A percentile compares a stretch with the other conserved stretches of the same genome.
Conservation (phyloP, 257 asterid genomes). For the Solanum sejunctum region DNA sequence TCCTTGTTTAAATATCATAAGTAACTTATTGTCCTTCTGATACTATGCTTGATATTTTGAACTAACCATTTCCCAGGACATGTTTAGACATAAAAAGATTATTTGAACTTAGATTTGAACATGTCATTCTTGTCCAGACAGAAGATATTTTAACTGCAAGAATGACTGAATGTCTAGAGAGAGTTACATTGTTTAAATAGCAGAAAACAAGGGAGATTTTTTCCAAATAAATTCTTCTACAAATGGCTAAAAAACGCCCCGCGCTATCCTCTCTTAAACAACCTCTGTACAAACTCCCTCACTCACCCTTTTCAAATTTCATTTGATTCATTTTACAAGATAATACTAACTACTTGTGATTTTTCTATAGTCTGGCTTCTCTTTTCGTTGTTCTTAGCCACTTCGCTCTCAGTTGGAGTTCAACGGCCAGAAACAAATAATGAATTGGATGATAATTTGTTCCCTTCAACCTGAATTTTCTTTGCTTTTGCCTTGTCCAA, state of each 20-base stretch:
- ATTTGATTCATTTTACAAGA: constrained; percentile 11
- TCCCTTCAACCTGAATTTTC: constrained; percentile 44
- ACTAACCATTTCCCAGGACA: neutral
- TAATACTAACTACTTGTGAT: constrained; percentile 2
- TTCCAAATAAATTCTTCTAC: constrained; percentile 21
- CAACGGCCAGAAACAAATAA: constrained; percentile 64
- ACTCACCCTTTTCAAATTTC: constrained; percentile 9
- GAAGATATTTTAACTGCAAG: neutral
- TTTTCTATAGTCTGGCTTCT: constrained; percentile 1
- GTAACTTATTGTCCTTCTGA: neutral
- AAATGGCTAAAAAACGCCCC: constrained; percentile 14
- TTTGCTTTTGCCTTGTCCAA: constrained; percentile 69
- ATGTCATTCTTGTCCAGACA: neutral
- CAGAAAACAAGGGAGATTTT: constrained; percentile 1
- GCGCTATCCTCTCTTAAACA: constrained; percentile 1
- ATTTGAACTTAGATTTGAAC: too few relatives aligned
- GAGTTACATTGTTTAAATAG: constrained; percentile 6
- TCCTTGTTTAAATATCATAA: neutral
- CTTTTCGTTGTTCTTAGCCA: neutral
- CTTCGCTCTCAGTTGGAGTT: neutral
- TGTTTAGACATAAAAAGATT: neutral
- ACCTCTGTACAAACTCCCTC: constrained; percentile 35
- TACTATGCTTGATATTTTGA: neutral
- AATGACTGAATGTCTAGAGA: neutral
- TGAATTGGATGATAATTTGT: constrained; percentile 45